Percentiles rank a stretch among this genome's conserved stretches.
phyloP scores from a whole-genome alignment of 768 basidiomycete species.

The Boletellus ananiceps region DNA sequence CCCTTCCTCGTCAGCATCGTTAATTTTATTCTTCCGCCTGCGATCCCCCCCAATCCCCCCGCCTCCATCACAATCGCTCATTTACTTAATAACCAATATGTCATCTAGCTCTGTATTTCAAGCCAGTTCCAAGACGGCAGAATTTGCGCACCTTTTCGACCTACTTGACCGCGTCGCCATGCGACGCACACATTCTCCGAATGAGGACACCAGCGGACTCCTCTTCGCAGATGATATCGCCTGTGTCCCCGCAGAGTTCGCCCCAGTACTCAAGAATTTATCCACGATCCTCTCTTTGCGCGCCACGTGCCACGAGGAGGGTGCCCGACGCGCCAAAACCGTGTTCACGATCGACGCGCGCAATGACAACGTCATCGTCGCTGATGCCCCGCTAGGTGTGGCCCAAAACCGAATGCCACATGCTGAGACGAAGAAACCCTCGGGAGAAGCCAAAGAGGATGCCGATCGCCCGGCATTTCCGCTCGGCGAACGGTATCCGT shows the following conservation, averaged over 20 bases:
- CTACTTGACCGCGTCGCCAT: constrained; percentile 52
- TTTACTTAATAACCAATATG: constrained; percentile 16
- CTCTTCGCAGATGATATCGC: constrained; percentile 31
- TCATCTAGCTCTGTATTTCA: constrained; percentile 14
- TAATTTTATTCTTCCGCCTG: not conserved
- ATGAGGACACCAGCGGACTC: constrained; percentile 11
- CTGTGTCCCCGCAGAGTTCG: constrained; percentile 27
- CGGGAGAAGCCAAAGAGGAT: constrained; percentile 20
- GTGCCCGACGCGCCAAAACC: not conserved
- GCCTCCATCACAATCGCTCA: not conserved
- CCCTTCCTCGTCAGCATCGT: not conserved
- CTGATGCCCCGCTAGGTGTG: constrained; percentile 1
- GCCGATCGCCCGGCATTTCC: constrained; percentile 40
- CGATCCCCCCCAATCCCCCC: constrained; percentile 2
- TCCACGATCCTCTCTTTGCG: constrained; percentile 33
- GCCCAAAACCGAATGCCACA: not conserved
- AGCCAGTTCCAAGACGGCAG: constrained; percentile 40
- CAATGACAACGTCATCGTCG: constrained; percentile 19
- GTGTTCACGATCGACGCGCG: constrained; percentile 7
- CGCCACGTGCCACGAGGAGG: constrained; percentile 26
- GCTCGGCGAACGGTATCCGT: constrained; percentile 40
- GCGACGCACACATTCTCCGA: constrained; percentile 33
- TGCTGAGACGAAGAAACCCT: constrained; percentile 7
- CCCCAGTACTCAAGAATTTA: constrained; percentile 36
- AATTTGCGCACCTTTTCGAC: constrained; percentile 51